Evolutionary conservation across 371 early-diverging fungal species (phyloP).

Genomic region (Mortierella sp.): DNA sequence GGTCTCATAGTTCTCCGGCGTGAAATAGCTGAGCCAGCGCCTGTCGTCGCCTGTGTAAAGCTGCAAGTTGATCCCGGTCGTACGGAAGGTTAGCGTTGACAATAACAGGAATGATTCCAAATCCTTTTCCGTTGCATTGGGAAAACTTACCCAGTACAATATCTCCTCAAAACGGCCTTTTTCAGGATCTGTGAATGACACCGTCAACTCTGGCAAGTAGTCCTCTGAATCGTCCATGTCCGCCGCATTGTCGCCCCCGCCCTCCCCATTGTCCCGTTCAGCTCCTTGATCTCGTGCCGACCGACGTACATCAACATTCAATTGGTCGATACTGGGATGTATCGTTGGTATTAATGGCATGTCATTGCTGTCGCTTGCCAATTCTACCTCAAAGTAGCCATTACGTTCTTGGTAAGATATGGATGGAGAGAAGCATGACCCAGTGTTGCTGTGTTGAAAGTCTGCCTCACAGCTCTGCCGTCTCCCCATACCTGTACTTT

Average conservation of each 20-base stretch:
- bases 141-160: slow-evolving; percentile 29
- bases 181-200: slow-evolving; percentile 25
- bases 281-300: not conserved
- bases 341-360: too few relatives aligned
- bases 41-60: slow-evolving; percentile 27
- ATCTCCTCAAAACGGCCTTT: slow-evolving; percentile 30
- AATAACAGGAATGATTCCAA: not conserved
- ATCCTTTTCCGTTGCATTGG: not conserved
- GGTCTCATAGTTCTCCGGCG: slow-evolving; percentile 18
- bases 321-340: too few relatives aligned
- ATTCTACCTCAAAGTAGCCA: too few relatives aligned
- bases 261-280: not conserved
- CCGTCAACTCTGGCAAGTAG: slow-evolving; percentile 23
- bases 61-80: too few relatives aligned
- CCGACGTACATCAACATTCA: not conserved
- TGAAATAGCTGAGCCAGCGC: slow-evolving; percentile 27
- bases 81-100: too few relatives aligned
- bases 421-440: not conserved
- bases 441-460: not conserved
- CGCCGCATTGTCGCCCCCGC: too few relatives aligned
- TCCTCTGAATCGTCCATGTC: slow-evolving; percentile 3
- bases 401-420: not conserved
- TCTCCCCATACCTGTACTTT: too few relatives aligned
- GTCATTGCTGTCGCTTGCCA: too few relatives aligned
- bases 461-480: not conserved